Evolutionary conservation across 495 filamentous ascomycete species (phyloP), one percentile per base, ranked within the genome.

Genomic region (Lasiosphaeria miniovina): DNA sequence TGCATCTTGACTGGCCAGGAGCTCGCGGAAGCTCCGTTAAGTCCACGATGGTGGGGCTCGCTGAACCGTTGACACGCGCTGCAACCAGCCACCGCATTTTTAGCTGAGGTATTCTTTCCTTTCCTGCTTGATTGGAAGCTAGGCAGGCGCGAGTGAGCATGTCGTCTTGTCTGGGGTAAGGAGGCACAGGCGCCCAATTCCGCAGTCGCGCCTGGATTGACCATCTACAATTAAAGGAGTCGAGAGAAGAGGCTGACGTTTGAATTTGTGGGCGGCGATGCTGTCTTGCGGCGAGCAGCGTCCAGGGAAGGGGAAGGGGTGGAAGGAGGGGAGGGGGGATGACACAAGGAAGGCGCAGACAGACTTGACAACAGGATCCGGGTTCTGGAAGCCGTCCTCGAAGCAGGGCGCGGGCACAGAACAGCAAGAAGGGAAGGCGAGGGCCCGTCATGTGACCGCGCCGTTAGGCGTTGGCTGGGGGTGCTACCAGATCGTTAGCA

Each of bases 11-110:
- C 45, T 72, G 70, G 70, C 58, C 61, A 61, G 59, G 31, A 63
- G 58, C 49, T 48, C 49, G 51, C 53, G 51, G 43, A 36, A 55
- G 64, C 65, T 66, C 65, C 65, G 57, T 68, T 59, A 55, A 54
- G 55, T 34, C 53, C 32, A 57, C 55, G 58, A 51, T 49, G 41
- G 54, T 55, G 62, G 59, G 69, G 63, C 66, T 50, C 52, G 56
- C 51, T 32, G 54, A 36, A 48, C 54, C 60, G 52, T 58, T 36
- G 63, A 66, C 49, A 65, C 61, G 59, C 43, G 57, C 58, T 64
- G 43, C 60, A 55, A 59, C 70, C 68, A 71, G 65, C 70, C 70
- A 69, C 68, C 68, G 59, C 61, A 65, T 70, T 71, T 72, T 60
- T 50, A 35, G 45, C 61, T 51, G 33, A 45, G 52, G 24, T 24